Evolutionary conservation across 805 yeast genomes (phyloP).

Genomic region (Candida corydali): DNA sequence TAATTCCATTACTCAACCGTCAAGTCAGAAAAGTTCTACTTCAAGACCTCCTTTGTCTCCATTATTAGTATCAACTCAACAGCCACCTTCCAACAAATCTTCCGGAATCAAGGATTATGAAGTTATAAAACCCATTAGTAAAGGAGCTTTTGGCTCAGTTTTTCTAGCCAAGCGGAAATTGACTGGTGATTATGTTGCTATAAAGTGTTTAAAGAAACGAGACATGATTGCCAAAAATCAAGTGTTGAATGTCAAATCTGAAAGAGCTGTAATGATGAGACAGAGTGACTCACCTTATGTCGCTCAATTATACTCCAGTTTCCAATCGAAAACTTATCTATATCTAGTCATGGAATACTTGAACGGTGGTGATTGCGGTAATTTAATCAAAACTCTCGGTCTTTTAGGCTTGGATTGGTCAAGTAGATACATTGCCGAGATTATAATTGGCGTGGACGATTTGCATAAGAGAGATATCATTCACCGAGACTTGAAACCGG

Average conservation of each 20-base stretch:
- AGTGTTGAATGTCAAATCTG: slow-evolving; percentile 89
- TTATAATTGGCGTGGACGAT: slow-evolving; percentile 85
- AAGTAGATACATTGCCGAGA: slow-evolving; percentile 80
- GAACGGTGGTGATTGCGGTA: slow-evolving; percentile 94
- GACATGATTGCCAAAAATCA: slow-evolving; percentile 98
- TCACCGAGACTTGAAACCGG: slow-evolving; percentile 95
- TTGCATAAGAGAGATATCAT: slow-evolving; percentile 85
- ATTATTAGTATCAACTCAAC: slow-evolving; percentile 61
- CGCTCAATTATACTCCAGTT: slow-evolving; percentile 81
- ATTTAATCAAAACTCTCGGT: slow-evolving; percentile 77
- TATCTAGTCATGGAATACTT: slow-evolving; percentile 95
- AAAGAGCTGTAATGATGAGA: slow-evolving; percentile 96
- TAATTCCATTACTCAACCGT: slow-evolving; percentile 2
- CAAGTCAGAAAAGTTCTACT: slow-evolving; percentile 8
- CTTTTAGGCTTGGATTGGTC: slow-evolving; percentile 85
- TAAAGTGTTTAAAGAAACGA: slow-evolving; percentile 83
- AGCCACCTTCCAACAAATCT: slow-evolving; percentile 48
- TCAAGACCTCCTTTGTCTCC: slow-evolving; percentile 75
- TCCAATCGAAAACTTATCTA: slow-evolving; percentile 82
- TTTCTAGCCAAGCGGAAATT: slow-evolving; percentile 75
- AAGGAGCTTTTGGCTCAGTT: slow-evolving; percentile 97
- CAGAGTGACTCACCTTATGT: slow-evolving; percentile 92
- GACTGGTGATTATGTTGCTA: slow-evolving; percentile 94
- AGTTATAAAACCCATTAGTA: slow-evolving; percentile 85
- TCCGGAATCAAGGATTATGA: slow-evolving; percentile 80